Conservation (phyloP, 73 alveolate species). For the Paramecium sonneborni region DNA sequence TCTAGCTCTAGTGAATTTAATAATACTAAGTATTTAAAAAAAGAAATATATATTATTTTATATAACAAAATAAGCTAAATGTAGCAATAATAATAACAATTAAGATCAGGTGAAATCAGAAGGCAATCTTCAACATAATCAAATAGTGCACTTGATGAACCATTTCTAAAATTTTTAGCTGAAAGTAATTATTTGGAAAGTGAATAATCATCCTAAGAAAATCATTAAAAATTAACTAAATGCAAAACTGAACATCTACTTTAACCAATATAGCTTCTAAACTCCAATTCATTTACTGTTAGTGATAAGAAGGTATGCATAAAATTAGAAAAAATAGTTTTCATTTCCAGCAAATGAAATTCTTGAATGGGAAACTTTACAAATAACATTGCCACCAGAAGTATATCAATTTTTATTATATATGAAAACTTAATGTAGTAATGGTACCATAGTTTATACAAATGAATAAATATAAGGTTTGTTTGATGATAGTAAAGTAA, state of each 20-base stretch:
- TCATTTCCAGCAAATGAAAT: constrained; percentile 17
- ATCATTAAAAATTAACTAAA: constrained; percentile 5
- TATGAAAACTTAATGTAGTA: not conserved
- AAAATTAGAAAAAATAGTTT: not conserved
- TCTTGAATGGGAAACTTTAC: constrained; percentile 53
- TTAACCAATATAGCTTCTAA: not conserved
- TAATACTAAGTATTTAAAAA: not conserved
- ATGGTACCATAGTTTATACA: not conserved
- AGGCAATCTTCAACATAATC: not conserved
- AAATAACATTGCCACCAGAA: constrained; percentile 31
- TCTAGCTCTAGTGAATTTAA: not conserved
- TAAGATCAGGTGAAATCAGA: not conserved
- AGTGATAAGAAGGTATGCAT: constrained; percentile 9
- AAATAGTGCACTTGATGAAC: constrained; percentile 3
- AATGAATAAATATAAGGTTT: not conserved
- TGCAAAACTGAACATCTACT: constrained; percentile 48
- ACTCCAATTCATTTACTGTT: constrained; percentile 16
- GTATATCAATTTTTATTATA: not conserved
- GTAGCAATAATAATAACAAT: not conserved
- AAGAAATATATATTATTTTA: not conserved
- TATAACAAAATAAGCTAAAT: not conserved
- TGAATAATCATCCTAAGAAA: constrained; percentile 31
- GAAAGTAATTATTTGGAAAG: constrained; percentile 50
- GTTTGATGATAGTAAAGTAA: not conserved
- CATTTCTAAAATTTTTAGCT: not conserved